A percentile compares a stretch with the other conserved stretches of the same genome.
Evolutionary conservation across 352 stramenopile species (phyloP).

Genomic region (Phytopythium chamaehyphon): DNA sequence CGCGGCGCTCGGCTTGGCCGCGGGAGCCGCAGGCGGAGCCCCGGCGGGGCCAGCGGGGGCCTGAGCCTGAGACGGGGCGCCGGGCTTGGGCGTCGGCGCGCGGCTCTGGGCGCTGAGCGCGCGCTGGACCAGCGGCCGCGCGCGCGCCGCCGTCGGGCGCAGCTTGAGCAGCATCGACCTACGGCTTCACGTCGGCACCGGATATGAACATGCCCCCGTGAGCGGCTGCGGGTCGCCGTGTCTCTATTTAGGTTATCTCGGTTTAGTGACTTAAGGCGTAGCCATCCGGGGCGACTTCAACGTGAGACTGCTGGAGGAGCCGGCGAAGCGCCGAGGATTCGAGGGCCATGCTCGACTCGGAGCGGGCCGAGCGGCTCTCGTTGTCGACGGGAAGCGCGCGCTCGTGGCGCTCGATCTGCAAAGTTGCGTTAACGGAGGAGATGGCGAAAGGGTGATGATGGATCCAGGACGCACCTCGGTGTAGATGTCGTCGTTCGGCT

Average conservation of each 20-base stretch:
- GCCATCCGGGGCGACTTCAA: too few species aligned
- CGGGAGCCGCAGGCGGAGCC: background rate
- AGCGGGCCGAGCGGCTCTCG: constrained; percentile 63
- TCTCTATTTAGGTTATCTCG: too few species aligned
- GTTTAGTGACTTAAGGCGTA: too few species aligned
- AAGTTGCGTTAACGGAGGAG: background rate
- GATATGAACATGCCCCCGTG: background rate
- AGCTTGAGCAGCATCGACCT: constrained; percentile 9
- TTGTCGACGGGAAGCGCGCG: constrained; percentile 58
- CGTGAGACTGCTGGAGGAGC: constrained; percentile 24
- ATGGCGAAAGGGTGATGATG: background rate
- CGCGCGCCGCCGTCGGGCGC: constrained; percentile 1
- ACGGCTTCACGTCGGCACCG: background rate
- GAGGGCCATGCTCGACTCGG: constrained; percentile 71
- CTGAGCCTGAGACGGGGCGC: too few species aligned
- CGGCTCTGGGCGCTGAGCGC: background rate
- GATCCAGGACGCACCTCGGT: constrained; percentile 50
- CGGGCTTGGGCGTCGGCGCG: constrained; percentile 2
- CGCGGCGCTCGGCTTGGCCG: constrained; percentile 7
- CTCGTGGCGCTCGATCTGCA: constrained; percentile 63
- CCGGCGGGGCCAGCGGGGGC: background rate
- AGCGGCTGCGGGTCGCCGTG: background rate
- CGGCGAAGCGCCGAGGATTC: constrained; percentile 52
- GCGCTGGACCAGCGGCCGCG: constrained; percentile 1
- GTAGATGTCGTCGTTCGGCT: constrained; percentile 92